Base-by-base conservation (phyloP, 2,329 filamentous ascomycete genomes). In the Colletotrichum viniferum region DNA sequence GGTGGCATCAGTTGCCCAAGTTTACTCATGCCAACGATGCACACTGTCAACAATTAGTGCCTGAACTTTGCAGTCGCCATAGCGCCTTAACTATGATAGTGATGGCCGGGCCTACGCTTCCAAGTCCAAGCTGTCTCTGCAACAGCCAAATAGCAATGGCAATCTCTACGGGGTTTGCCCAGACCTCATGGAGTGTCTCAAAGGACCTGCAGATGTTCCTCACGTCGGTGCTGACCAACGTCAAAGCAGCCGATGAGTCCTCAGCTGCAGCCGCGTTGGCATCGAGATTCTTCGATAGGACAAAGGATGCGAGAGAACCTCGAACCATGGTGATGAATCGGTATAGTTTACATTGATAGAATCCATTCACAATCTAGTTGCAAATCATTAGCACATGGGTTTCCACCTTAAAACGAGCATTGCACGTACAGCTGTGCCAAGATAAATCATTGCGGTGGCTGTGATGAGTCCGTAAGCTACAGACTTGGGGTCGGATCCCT, bases 321-420 rank as follows among this genome's bases (percentile, higher is more conserved):
- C 69, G 68, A 26, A 62, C 48, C 55, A 67, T 72, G 21, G 72
- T 67, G 61, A 74, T 72, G n/a, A 43, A 81, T 6, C 82, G 77
- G 34, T 81, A 83, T 3, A 79, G 80, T 9, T 82, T 70, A 30
- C 84, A 81, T 38, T 83, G 81, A 61, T 82, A 83, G 79, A 83
- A 84, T 2, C 81, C 82, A 13, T 80, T 84, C 65, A 64, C 32
- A 1, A n/a, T 1, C 30, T 56, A 21, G 5, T 18, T 4, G 3
- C 5, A 14, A 7, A 3, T 3, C 13, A 24, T 36, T 21, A 18
- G 34, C 10, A 48, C 5, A 7, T 26, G 13, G 18, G 2, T 10
- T 14, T n/a, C 13, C 28, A 36, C 34, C 21, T 34, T 12, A 7
- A 10, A 18, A 13, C 28, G 0, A 6, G 10, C 24, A 34, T n/a